phyloP scores from a whole-genome alignment of 2,329 filamentous ascomycete genomes.

The Monilinia vaccinii-corymbosi region DNA sequence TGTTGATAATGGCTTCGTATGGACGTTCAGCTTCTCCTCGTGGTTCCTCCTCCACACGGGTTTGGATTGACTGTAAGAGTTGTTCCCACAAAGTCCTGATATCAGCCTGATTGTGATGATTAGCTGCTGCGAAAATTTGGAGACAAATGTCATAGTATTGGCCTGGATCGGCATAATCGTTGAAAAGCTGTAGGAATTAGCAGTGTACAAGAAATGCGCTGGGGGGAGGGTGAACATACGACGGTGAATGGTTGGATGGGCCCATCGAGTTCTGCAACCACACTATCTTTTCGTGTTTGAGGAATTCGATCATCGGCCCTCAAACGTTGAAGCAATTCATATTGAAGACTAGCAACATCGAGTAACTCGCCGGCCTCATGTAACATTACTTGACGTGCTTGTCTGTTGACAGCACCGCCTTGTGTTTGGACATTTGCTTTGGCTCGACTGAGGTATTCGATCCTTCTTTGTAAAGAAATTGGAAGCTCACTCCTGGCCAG shows the following conservation, averaged over 20 bases:
- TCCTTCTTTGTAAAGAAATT: slow-evolving; percentile 73
- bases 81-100: slow-evolving; percentile 79
- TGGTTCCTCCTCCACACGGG: slow-evolving; percentile 30
- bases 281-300: slow-evolving; percentile 51
- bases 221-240: slow-evolving; percentile 42
- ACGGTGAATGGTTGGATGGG: slow-evolving; percentile 66
- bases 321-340: slow-evolving; percentile 76
- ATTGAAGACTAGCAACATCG: slow-evolving; percentile 90
- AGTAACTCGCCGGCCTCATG: slow-evolving; percentile 79
- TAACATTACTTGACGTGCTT: slow-evolving; percentile 74
- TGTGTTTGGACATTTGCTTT: slow-evolving; percentile 86
- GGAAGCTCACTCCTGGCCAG: slow-evolving; percentile 76
- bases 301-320: slow-evolving; percentile 62
- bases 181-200: slow-evolving; percentile 60
- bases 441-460: slow-evolving; percentile 81
- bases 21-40: slow-evolving; percentile 41
- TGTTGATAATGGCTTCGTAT: slow-evolving; percentile 60
- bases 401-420: slow-evolving; percentile 65
- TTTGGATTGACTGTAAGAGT: slow-evolving; percentile 64
- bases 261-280: slow-evolving; percentile 65
- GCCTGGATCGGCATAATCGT: slow-evolving; percentile 81
- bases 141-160: slow-evolving; percentile 91
- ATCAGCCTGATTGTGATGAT: slow-evolving; percentile 79
- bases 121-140: slow-evolving; percentile 82
- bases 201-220: background rate